Evolutionary conservation across 2,329 filamentous ascomycete species (phyloP).

Genomic region (Calonectria ilicicola): DNA sequence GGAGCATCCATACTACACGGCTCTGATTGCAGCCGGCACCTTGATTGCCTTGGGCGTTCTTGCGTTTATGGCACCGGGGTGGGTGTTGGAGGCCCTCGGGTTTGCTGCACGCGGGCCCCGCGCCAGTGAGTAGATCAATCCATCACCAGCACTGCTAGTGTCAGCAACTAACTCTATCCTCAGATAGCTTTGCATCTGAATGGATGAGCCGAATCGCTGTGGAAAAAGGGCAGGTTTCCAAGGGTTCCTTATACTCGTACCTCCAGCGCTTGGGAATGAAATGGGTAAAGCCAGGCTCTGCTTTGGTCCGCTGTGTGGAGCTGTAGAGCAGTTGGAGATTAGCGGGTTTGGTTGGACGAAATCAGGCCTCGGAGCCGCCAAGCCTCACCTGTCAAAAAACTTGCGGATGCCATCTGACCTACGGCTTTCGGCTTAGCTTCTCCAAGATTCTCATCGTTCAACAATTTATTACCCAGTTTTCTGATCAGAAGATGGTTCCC

Average conservation of each 20-base stretch:
- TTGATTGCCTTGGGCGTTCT: conserved; percentile 35
- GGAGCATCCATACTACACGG: conserved; percentile 32
- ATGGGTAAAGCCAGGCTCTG: conserved; percentile 3
- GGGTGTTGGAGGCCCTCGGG: conserved; percentile 37
- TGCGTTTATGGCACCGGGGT: conserved; percentile 29
- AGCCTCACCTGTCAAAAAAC: not conserved
- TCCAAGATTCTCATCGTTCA: not conserved
- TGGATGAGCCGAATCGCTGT: conserved; percentile 39
- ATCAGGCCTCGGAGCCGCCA: not conserved
- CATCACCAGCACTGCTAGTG: accelerated
- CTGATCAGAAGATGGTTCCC: not conserved
- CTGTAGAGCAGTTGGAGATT: not conserved
- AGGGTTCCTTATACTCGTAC: conserved; percentile 33
- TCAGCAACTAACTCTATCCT: not conserved
- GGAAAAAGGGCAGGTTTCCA: conserved; percentile 23
- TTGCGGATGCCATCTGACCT: not conserved
- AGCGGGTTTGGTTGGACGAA: not conserved
- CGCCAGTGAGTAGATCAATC: conserved; percentile 22
- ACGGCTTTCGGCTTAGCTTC: not conserved
- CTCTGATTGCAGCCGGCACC: conserved; percentile 30
- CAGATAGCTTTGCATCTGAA: conserved; percentile 37
- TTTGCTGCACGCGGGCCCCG: conserved; percentile 31
- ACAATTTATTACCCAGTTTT: not conserved
- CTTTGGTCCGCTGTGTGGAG: not conserved
- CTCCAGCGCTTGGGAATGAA: conserved; percentile 38